A percentile compares a stretch with the other conserved stretches of the same genome.
phyloP scores from a whole-genome alignment of 2,329 filamentous ascomycete species.

The Diaporthe citrichinensis region DNA sequence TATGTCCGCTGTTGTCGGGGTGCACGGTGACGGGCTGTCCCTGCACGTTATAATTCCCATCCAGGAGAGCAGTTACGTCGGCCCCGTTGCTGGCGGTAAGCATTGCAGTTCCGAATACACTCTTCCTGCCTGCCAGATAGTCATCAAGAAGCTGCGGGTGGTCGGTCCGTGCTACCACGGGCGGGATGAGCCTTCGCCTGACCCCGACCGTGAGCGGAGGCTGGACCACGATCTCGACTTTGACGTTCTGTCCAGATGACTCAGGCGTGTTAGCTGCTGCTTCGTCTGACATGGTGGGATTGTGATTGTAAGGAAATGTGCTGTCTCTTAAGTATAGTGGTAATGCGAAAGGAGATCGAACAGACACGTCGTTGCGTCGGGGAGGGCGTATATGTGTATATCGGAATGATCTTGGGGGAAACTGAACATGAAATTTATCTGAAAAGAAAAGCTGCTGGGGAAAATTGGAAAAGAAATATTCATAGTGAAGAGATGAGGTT shows the following conservation, averaged over 20 bases:
- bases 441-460: not conserved
- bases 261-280: not conserved
- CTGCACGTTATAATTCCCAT: conserved; percentile 1
- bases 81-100: conserved; percentile 26
- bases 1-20: not conserved
- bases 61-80: not conserved
- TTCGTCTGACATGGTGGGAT: not conserved
- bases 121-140: not conserved
- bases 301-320: not conserved
- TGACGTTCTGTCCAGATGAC: not conserved
- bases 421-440: not conserved
- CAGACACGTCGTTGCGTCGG: too few relatives aligned
- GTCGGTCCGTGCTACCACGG: conserved; percentile 36
- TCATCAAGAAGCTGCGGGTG: conserved; percentile 14
- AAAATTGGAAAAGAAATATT: not conserved
- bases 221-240: conserved; percentile 37
- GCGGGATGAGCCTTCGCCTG: conserved; percentile 25
- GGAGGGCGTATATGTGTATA: not conserved
- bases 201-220: conserved; percentile 15
- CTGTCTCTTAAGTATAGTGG: not conserved
- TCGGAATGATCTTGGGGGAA: not conserved
- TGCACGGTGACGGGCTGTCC: not conserved
- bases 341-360: not conserved
- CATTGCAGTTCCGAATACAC: conserved; percentile 20
- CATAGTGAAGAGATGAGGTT: not conserved